Conservation (phyloP, 108 stramenopile genomes). For the Phaeodactylum tricornutum region DNA sequence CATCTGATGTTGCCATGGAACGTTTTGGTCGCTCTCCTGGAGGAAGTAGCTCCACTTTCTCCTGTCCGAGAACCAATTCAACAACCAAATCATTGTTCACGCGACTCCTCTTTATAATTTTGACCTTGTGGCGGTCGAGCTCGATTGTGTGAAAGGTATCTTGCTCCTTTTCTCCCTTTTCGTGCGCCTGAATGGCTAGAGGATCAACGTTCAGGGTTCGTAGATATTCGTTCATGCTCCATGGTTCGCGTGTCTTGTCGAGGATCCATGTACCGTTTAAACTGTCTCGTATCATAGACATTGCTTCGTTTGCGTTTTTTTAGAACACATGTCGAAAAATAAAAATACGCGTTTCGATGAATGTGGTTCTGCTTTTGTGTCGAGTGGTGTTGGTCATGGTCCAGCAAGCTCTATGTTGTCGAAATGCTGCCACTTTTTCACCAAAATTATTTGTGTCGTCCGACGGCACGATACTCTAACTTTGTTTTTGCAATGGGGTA, state of each 20-base stretch:
- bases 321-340: too few relatives aligned
- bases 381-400: too few relatives aligned
- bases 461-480: too few relatives aligned
- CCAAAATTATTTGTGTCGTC: too few relatives aligned
- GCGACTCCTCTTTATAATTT: constrained; percentile 60
- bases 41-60: constrained; percentile 26
- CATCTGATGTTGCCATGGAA: constrained; percentile 50
- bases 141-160: constrained; percentile 64
- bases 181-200: constrained; percentile 78
- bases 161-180: constrained; percentile 74
- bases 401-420: too few relatives aligned
- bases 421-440: too few relatives aligned
- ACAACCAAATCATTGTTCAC: constrained; percentile 70
- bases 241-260: constrained; percentile 53
- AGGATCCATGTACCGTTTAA: constrained; percentile 74
- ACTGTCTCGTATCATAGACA: too few relatives aligned
- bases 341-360: too few relatives aligned
- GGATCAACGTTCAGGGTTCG: constrained; percentile 69
- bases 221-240: constrained; percentile 71
- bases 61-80: constrained; percentile 47
- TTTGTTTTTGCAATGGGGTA: too few relatives aligned
- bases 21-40: constrained; percentile 65
- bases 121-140: constrained; percentile 23
- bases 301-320: too few relatives aligned
- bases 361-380: too few relatives aligned